A percentile compares a stretch with the other conserved stretches of the same genome.
Evolutionary conservation across 2,329 filamentous ascomycete genomes (phyloP).

Genomic region (Lachnellula subtilissima): DNA sequence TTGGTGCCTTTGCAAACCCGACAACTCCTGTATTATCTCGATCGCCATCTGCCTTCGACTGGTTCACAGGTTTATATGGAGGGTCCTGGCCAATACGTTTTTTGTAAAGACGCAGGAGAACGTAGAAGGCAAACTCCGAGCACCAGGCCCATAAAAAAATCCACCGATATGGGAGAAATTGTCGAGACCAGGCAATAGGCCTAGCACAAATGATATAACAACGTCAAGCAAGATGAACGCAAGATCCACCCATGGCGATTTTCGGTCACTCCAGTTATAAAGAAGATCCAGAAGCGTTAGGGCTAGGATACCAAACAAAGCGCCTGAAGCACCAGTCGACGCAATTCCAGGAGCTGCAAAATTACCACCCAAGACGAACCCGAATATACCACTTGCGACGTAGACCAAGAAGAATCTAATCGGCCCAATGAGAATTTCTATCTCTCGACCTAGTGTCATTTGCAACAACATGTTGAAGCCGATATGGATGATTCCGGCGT

Average conservation of each 20-base stretch:
- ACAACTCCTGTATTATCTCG: conserved; percentile 22
- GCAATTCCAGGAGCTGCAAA: conserved; percentile 78
- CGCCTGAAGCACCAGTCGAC: conserved; percentile 84
- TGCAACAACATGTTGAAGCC: conserved; percentile 93
- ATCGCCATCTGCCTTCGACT: conserved; percentile 35
- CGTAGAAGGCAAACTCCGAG: conserved; percentile 84
- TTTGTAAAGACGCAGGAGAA: conserved; percentile 75
- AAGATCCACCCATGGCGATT: conserved; percentile 75
- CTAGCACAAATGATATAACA: conserved; percentile 84
- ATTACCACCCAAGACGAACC: conserved; percentile 91
- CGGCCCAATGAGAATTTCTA: conserved; percentile 85
- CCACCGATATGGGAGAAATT: conserved; percentile 98
- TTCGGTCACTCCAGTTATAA: conserved; percentile 84
- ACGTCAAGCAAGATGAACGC: conserved; percentile 82
- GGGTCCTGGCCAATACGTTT: conserved; percentile 67
- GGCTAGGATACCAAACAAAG: conserved; percentile 87
- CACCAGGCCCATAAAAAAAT: conserved; percentile 82
- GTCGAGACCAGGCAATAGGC: conserved; percentile 85
- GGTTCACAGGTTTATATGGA: conserved; percentile 65
- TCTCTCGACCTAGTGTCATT: conserved; percentile 82
- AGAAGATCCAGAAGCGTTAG: conserved; percentile 83
- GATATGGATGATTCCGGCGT: conserved; percentile 91
- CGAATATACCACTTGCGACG: conserved; percentile 86
- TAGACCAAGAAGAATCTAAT: conserved; percentile 89
- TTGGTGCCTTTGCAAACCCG: conserved; percentile 54